A percentile compares a stretch with the other conserved stretches of the same genome.
Evolutionary conservation across 2,329 filamentous ascomycete species (phyloP).

Genomic region (Claviceps africana): DNA sequence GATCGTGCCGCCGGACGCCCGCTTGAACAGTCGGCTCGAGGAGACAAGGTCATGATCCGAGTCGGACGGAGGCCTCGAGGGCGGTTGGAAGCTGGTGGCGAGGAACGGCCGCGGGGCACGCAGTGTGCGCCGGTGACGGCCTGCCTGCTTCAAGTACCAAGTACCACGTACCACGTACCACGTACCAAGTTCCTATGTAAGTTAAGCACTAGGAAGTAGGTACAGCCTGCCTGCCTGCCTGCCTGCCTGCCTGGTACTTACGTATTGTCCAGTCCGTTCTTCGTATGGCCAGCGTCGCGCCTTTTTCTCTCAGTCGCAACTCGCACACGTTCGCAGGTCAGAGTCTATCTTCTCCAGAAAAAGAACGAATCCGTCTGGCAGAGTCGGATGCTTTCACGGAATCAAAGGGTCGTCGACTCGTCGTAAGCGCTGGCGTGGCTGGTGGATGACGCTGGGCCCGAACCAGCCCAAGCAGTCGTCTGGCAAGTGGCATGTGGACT

Average conservation of each 20-base stretch:
- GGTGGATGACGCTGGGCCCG: neutral
- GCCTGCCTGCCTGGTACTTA: neutral
- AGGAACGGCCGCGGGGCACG: neutral
- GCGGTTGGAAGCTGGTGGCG: neutral
- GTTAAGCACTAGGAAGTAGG: too few relatives aligned
- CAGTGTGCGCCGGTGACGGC: neutral
- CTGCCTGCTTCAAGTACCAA: too few relatives aligned
- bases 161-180: too few relatives aligned
- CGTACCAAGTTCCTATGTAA: too few relatives aligned
- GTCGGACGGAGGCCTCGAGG: neutral
- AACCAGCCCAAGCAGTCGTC: neutral
- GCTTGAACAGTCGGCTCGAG: neutral
- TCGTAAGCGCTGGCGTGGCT: neutral
- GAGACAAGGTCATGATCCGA: slow-evolving; percentile 3
- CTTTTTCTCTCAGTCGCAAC: too few relatives aligned
- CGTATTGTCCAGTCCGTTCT: too few relatives aligned
- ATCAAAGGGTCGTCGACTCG: neutral
- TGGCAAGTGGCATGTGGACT: neutral
- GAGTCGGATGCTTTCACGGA: neutral
- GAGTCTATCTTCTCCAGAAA: too few relatives aligned
- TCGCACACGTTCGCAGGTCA: too few relatives aligned
- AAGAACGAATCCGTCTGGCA: too few relatives aligned
- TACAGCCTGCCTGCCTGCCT: too few relatives aligned
- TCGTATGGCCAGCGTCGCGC: too few relatives aligned
- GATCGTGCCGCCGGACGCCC: slow-evolving; percentile 1